phyloP scores from a whole-genome alignment of 257 asterid genomes.

The Capsicum baccatum region DNA sequence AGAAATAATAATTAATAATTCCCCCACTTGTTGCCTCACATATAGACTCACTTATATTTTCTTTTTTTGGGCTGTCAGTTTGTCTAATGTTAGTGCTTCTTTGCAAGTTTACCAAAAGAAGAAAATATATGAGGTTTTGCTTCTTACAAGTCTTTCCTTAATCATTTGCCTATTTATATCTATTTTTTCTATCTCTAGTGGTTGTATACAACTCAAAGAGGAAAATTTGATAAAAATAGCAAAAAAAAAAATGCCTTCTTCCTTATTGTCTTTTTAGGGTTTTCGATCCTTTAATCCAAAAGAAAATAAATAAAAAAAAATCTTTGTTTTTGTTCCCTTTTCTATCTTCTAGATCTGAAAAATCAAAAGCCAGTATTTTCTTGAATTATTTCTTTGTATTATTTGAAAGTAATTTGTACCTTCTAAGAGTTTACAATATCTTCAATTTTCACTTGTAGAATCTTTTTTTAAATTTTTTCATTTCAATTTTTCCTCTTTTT shows the following conservation, averaged over 20 bases:
- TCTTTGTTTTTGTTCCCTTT: neutral
- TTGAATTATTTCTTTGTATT: neutral
- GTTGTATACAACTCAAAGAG: neutral
- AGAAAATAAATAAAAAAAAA: too few species aligned
- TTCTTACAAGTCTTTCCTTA: slow-evolving; percentile 33
- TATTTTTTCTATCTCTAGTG: neutral
- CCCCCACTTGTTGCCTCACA: slow-evolving; percentile 7
- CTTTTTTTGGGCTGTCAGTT: slow-evolving; percentile 27
- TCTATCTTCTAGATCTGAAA: slow-evolving; percentile 48
- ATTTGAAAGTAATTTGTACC: neutral
- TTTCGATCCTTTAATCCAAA: slow-evolving; percentile 27
- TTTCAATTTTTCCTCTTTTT: too few species aligned
- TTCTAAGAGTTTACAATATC: neutral
- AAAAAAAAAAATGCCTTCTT: neutral
- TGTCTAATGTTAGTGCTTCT: slow-evolving; percentile 30
- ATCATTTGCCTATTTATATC: slow-evolving; percentile 31
- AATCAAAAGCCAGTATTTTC: neutral
- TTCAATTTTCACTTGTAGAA: neutral
- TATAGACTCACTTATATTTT: neutral
- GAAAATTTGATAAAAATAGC: neutral
- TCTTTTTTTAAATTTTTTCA: neutral
- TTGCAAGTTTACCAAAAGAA: slow-evolving; percentile 45
- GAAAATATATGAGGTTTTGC: slow-evolving; percentile 42
- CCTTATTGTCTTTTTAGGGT: slow-evolving; percentile 31
- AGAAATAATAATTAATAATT: neutral